Conservation (phyloP, 164 flowering plant genomes). For the Nymphaea thermarum region DNA sequence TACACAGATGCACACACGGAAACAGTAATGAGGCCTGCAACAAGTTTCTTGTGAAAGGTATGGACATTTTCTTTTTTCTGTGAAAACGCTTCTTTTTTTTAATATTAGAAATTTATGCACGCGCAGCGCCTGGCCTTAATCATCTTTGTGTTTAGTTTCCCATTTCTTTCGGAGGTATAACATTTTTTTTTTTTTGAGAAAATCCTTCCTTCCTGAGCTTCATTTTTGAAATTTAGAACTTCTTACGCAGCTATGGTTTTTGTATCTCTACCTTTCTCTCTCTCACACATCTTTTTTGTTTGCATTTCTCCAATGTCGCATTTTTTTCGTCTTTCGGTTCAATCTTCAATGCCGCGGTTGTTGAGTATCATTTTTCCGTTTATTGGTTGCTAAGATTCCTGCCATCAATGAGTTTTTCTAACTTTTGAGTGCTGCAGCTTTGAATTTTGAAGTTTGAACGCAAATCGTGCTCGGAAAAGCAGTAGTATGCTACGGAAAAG, state of each 20-base stretch:
- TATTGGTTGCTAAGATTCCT: background rate
- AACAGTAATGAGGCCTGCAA: background rate
- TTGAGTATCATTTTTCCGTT: background rate
- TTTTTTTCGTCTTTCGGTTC: background rate
- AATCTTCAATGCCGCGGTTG: too few species aligned
- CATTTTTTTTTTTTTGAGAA: too few species aligned
- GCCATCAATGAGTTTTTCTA: background rate
- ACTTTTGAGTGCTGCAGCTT: background rate
- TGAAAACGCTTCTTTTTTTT: too few species aligned
- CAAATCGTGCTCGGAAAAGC: background rate
- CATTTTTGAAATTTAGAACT: background rate
- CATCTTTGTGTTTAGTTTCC: too few species aligned
- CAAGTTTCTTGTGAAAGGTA: too few species aligned
- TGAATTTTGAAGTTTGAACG: background rate
- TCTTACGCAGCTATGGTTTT: too few species aligned
- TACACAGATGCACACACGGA: too few species aligned
- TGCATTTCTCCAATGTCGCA: background rate
- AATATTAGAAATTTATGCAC: too few species aligned
- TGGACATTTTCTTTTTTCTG: too few species aligned
- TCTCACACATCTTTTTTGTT: background rate
- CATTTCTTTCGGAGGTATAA: too few species aligned
- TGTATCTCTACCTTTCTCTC: background rate
- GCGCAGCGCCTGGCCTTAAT: too few species aligned
- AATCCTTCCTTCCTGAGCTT: background rate
- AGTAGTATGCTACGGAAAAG: background rate